Conservation (phyloP, 495 filamentous ascomycete genomes). For the Neurospora sp. region DNA sequence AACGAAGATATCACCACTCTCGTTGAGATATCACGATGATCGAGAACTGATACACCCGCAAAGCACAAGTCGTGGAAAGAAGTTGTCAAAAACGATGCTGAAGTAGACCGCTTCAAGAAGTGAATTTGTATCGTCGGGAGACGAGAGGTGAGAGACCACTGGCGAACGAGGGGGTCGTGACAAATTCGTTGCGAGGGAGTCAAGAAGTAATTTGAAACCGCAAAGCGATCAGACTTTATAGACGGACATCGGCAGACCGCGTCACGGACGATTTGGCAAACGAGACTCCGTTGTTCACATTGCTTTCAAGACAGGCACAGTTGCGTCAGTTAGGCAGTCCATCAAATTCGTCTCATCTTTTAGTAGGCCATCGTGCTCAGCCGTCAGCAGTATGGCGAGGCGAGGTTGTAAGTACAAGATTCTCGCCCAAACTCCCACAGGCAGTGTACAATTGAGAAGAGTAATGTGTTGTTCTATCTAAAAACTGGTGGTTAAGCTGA, state of each 20-base stretch:
- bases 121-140: neutral
- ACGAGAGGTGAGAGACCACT: neutral
- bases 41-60: neutral
- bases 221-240: neutral
- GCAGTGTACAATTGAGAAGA: neutral
- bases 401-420: neutral
- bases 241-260: neutral
- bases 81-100: neutral
- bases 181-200: neutral
- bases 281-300: neutral
- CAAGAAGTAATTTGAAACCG: neutral
- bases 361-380: neutral
- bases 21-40: neutral
- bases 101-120: neutral
- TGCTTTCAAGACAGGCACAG: neutral
- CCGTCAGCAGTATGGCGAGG: neutral
- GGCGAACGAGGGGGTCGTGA: neutral
- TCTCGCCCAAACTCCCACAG: neutral
- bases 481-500: neutral
- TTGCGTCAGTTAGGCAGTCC: neutral
- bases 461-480: neutral
- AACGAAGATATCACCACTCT: neutral
- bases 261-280: neutral
- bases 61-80: neutral
- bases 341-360: neutral